Conservation (phyloP, 345 rosid genomes). For the Citropsis articulata region DNA sequence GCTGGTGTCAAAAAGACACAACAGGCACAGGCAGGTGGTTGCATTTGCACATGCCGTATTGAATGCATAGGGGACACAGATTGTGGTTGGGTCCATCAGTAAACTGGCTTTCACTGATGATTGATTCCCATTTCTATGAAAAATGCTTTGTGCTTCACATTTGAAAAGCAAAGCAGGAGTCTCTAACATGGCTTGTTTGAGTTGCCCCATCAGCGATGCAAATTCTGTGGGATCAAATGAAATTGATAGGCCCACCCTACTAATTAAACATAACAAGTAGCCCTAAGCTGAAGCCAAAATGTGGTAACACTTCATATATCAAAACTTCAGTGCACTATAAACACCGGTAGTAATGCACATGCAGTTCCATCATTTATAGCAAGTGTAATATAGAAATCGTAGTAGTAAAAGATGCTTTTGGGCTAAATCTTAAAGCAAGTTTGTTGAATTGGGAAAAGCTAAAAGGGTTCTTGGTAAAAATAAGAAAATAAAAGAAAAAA, state of each 20-base stretch:
- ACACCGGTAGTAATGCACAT: neutral
- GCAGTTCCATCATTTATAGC: neutral
- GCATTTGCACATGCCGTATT: slow-evolving; percentile 32
- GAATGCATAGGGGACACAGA: slow-evolving; percentile 2
- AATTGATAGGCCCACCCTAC: neutral
- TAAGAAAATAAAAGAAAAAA: no score
- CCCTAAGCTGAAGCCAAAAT: neutral
- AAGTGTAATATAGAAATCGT: neutral
- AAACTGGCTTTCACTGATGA: neutral
- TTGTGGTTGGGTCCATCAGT: slow-evolving; percentile 24
- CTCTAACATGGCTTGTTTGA: neutral
- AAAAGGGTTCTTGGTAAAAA: neutral
- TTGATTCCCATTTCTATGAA: slow-evolving; percentile 1
- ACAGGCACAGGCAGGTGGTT: no score
- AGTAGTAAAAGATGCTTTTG: neutral
- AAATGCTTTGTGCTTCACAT: neutral
- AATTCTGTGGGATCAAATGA: neutral
- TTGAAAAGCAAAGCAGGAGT: neutral
- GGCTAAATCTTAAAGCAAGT: neutral
- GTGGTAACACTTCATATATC: neutral
- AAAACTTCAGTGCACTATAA: neutral
- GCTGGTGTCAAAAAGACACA: neutral
- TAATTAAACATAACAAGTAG: neutral
- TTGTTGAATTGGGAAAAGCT: neutral
- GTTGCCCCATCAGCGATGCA: neutral